Base-by-base conservation (phyloP, 495 filamentous ascomycete species). In the Neurospora cerealis region DNA sequence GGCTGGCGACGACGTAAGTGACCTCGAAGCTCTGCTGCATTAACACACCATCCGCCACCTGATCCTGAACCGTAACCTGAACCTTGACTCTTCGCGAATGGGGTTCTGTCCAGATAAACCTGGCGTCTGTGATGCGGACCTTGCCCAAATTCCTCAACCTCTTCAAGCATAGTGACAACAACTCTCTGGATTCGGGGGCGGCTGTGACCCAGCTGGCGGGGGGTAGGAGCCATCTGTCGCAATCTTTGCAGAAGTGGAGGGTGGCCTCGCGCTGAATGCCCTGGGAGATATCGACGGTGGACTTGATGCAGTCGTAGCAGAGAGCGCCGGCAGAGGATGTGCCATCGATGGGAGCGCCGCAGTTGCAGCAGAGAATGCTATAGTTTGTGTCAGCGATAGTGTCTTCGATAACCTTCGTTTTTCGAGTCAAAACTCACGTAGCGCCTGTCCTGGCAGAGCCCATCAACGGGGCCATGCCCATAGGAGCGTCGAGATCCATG, bases 51-150 rank as follows among this genome's bases (percentile, higher is more conserved):
- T 92, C 83, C 84, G 89, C 82, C 3, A 88, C 87, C 17, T 84
- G 80, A 46, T 89, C 88, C 79, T 99, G 95, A 21, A 99, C 88
- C 0, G 94, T 97, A 78, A 99, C 92, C 83, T 97, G 96, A 75
- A 99, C 90, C 79, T 92, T 94, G 70, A 99, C 86, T 77, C 96
- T 86, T 78, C 93, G 86, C 70, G 93, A 96, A 85, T 99, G 96
- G 8, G 96, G 96, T 83, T 99, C 96, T 4, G 96, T 99, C 96
- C 96, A 99, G 76, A 97, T 93, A 80, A 99, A 99, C 77, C 89
- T 92, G 42, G 96, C 96, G 77, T 99, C 96, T 79, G 96, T 93
- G 74, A 99, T 94, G 54, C 96, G 86, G 72, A 96, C 93, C 83
- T 93, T 96, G 77, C 88, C 87, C 72, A 99, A 82, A 46, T 95